Base-by-base conservation (phyloP, 768 basidiomycete species). In the Boletus edulis region DNA sequence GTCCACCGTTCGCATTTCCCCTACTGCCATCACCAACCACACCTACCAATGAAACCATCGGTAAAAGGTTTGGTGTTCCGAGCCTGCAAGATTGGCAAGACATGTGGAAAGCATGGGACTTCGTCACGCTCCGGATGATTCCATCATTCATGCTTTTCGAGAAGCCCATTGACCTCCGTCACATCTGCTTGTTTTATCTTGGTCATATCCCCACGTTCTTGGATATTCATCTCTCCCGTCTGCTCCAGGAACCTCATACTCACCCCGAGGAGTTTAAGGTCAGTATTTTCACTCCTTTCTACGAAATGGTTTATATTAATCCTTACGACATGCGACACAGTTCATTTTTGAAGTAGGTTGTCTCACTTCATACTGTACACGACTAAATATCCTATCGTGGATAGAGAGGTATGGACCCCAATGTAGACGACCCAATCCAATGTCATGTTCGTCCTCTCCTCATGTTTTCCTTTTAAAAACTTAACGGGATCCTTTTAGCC, bases 111-210 rank as follows among this genome's bases (percentile, higher is more conserved):
- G 80, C 82, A 3, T 99, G 95, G 96, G 94, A 98, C 67, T 83
- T 78, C 44, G 76, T 95, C 46, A 91, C 90, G 13, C 76, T 83
- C 54, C 79, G 79, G 45, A 96, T 98, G 94, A 93, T 98, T 51
- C 87, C 94, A 0, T 75, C 80, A 18, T 81, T 85, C 27, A 90
- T 98, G 88, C 76, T 96, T 24, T 86, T 86, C 67, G 77, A 90
- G 67, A 96, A 91, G 67, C 95, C 96, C 4, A 98, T 98, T 57
- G 87, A 97, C 65, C 75, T 98, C 44, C 81, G 97, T 31, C 95
- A 98, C 70, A 94, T 96, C 53, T 96, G 94, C 65, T 78, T 98
- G n/a, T 99, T 99, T 74, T 98, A 98, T 71, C 66, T 92, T 13
- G 96, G 96, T 0, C 97, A 98, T 68, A 93, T 98, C 44, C 93